These are phyloP conservation scores for Rhizophagus sp. DNA, from an alignment of 192 early-diverging fungal genomes.

Conservation along the genomic window DNA sequence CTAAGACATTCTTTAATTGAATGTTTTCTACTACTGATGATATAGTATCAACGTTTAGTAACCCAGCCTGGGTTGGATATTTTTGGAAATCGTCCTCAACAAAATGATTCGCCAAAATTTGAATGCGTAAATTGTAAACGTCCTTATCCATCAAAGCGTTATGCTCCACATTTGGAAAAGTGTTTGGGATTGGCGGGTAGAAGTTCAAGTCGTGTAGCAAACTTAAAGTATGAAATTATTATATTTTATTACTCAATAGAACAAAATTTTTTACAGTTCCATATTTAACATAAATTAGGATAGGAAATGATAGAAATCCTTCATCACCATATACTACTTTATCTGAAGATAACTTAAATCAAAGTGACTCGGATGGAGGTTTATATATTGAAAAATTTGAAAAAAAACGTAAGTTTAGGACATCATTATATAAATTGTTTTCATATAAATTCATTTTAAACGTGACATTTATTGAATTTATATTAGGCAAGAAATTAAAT, in stretches of 20 bases:
- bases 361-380: conserved; percentile 21
- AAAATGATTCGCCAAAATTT: conserved; percentile 57
- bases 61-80: conserved; percentile 59
- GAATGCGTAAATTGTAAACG: conserved; percentile 82
- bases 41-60: conserved; percentile 30
- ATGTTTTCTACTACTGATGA: background rate
- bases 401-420: conserved; percentile 16
- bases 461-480: background rate
- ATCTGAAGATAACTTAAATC: conserved; percentile 23
- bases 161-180: conserved; percentile 91
- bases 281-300: background rate
- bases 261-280: background rate
- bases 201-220: conserved; percentile 58
- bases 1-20: background rate
- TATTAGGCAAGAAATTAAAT: conserved; percentile 14
- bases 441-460: background rate
- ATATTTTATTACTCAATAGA: background rate
- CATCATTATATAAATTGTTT: background rate
- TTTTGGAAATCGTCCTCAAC: conserved; percentile 61
- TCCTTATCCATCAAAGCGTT: conserved; percentile 78
- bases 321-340: conserved; percentile 11
- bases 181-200: conserved; percentile 83
- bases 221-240: conserved; percentile 43
- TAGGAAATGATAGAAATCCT: conserved; percentile 15
- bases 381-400: conserved; percentile 13